phyloP scores from a whole-genome alignment of 1,139 yeast genomes.

The Hansenula lynferdii region DNA sequence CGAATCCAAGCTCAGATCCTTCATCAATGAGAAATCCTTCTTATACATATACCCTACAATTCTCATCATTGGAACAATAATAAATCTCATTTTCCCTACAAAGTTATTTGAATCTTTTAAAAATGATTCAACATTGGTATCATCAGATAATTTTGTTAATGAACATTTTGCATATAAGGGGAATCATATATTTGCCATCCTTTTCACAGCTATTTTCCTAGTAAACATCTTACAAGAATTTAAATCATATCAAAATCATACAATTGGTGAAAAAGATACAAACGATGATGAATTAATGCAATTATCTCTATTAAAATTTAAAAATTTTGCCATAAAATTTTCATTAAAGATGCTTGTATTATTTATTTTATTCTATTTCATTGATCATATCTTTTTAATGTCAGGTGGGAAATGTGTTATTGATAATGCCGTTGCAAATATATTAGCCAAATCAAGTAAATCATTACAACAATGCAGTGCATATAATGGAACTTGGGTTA shows the following conservation, averaged over 20 bases:
- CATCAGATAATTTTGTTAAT: slow-evolving; percentile 27
- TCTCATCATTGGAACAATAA: slow-evolving; percentile 7
- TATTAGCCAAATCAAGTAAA: slow-evolving; percentile 2
- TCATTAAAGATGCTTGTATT: slow-evolving; percentile 21
- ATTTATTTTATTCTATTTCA: slow-evolving; percentile 22
- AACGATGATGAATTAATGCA: slow-evolving; percentile 3
- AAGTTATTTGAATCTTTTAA: neutral
- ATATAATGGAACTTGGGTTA: slow-evolving; percentile 20
- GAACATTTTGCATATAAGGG: slow-evolving; percentile 32
- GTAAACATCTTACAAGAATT: slow-evolving; percentile 6
- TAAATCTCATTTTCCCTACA: neutral
- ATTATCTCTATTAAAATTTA: slow-evolving; percentile 4
- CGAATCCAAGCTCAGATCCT: neutral
- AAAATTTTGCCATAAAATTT: slow-evolving; percentile 22
- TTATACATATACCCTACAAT: slow-evolving; percentile 9
- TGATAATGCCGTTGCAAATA: slow-evolving; percentile 4
- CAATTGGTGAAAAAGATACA: neutral
- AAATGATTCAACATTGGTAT: slow-evolving; percentile 5
- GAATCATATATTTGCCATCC: slow-evolving; percentile 25
- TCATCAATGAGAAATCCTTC: neutral
- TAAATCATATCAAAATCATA: slow-evolving; percentile 13
- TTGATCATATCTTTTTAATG: slow-evolving; percentile 28
- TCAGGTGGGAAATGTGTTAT: slow-evolving; percentile 31
- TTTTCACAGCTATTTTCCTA: slow-evolving; percentile 18
- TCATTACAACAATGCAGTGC: slow-evolving; percentile 9